These are phyloP conservation scores for Fusarium subtropicale DNA, from an alignment of 2,329 filamentous ascomycete genomes.

Conservation along the genomic window DNA sequence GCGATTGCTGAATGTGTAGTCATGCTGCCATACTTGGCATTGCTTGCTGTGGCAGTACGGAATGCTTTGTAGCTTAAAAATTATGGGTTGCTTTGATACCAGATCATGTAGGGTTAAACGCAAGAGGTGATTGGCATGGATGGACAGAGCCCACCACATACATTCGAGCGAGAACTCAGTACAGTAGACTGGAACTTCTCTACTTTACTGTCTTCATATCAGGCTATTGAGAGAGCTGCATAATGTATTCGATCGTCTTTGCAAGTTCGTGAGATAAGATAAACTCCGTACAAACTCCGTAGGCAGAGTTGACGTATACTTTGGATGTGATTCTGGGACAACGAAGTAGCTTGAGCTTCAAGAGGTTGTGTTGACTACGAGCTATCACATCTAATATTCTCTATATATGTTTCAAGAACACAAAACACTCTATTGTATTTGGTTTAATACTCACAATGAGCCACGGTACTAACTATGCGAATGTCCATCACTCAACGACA, in stretches of 20 bases:
- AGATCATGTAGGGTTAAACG: too few species aligned
- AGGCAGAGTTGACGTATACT: neutral
- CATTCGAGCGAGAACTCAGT: neutral
- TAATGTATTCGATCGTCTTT: neutral
- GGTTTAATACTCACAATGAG: neutral
- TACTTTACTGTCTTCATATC: neutral
- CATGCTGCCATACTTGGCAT: rapidly evolving
- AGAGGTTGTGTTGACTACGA: neutral
- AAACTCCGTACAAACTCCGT: neutral
- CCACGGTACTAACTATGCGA: neutral
- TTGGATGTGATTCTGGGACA: neutral
- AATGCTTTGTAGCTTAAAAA: neutral
- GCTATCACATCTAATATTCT: neutral
- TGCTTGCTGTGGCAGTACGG: neutral
- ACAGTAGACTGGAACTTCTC: neutral
- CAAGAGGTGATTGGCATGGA: neutral
- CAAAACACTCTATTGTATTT: neutral
- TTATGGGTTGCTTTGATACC: too few species aligned
- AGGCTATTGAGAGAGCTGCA: neutral
- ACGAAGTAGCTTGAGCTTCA: neutral
- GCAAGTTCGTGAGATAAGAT: neutral
- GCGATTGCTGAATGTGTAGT: neutral
- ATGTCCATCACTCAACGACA: neutral
- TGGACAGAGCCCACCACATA: neutral
- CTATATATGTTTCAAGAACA: neutral